Conservation (phyloP, 805 yeast genomes). For the Helenozyma rhizophorensis region DNA sequence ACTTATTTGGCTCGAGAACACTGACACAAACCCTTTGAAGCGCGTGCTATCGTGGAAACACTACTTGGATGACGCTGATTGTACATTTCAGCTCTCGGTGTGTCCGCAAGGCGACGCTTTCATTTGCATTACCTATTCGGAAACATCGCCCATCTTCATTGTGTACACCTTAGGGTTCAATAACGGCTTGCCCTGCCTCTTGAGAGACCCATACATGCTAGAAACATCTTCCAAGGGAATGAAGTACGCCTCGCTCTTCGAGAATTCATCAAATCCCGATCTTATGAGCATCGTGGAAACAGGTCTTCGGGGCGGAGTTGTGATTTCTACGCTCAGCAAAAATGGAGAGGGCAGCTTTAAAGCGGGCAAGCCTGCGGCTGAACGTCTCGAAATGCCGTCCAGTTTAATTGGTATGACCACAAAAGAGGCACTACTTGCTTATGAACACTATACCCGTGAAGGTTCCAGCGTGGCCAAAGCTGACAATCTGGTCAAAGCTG, state of each 20-base stretch:
- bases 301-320: too few relatives aligned
- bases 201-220: constrained; percentile 32
- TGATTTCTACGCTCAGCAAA: too few relatives aligned
- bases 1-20: constrained; percentile 47
- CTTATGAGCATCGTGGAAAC: too few relatives aligned
- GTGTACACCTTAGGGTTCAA: constrained; percentile 31
- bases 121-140: constrained; percentile 24
- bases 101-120: constrained; percentile 13
- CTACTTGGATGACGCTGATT: constrained; percentile 50
- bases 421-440: too few relatives aligned
- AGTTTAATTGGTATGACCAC: too few relatives aligned
- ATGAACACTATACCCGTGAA: too few relatives aligned
- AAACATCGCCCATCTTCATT: constrained; percentile 24
- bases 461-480: not conserved
- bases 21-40: constrained; percentile 22
- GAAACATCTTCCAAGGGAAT: not conserved
- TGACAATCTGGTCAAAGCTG: not conserved
- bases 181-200: constrained; percentile 31
- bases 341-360: too few relatives aligned
- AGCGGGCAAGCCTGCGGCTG: too few relatives aligned
- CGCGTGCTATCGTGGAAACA: constrained; percentile 73
- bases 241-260: not conserved
- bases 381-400: too few relatives aligned
- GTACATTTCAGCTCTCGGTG: constrained; percentile 38
- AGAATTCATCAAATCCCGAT: not conserved